Conservation (phyloP, 306 rosid genomes). For the Sechiopsis laciniata region DNA sequence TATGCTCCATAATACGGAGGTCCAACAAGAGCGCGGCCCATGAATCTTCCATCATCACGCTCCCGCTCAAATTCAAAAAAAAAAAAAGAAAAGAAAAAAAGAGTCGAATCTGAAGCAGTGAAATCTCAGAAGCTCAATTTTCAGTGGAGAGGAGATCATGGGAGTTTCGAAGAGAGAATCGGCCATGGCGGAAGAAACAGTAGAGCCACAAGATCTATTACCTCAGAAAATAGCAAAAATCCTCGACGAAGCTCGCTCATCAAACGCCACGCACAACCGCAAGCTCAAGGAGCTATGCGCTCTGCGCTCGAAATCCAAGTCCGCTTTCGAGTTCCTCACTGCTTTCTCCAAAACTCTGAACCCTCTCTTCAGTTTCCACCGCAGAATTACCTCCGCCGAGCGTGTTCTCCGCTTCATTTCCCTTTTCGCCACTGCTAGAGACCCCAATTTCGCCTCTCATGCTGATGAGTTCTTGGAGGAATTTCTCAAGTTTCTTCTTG, state of each 20-base stretch:
- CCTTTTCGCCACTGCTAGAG: constrained; percentile 39
- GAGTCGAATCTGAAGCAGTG: not conserved
- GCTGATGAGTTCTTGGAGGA: constrained; percentile 56
- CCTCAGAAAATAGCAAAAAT: constrained; percentile 47
- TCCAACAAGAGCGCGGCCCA: no score
- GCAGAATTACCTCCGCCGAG: constrained; percentile 58
- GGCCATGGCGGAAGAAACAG: constrained; percentile 28
- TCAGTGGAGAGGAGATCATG: constrained; percentile 16
- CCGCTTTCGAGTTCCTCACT: constrained; percentile 46
- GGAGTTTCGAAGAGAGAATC: constrained; percentile 21
- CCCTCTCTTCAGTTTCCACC: constrained; percentile 62
- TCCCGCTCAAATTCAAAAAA: constrained; percentile 21
- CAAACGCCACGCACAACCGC: constrained; percentile 76
- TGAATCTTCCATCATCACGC: no score
- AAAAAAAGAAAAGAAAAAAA: no score
- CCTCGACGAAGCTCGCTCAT: constrained; percentile 58
- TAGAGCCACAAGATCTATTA: constrained; percentile 33
- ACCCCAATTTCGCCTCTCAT: constrained; percentile 28
- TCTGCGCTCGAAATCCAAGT: constrained; percentile 49
- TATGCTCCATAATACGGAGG: not conserved
- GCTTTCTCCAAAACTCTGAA: constrained; percentile 55
- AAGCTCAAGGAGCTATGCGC: constrained; percentile 73
- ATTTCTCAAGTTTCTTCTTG: constrained; percentile 63
- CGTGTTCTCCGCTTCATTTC: constrained; percentile 70
- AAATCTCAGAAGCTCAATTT: constrained; percentile 14